A percentile compares a stretch with the other conserved stretches of the same genome.
phyloP scores from a whole-genome alignment of 2,329 filamentous ascomycete species.

The Aspergillus sergii region DNA sequence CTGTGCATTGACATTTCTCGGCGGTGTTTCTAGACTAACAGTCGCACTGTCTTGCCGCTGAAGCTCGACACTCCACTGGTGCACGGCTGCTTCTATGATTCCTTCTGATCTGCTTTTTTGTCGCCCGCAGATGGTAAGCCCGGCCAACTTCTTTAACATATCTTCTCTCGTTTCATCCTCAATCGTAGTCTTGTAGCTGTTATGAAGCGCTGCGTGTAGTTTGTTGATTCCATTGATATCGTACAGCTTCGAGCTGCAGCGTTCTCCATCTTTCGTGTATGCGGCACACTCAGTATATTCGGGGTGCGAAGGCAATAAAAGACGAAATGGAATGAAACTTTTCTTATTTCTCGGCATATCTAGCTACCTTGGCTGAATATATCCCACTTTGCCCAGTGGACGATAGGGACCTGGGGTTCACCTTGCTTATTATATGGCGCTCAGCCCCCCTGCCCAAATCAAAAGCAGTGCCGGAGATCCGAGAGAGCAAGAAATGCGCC shows the following conservation, averaged over 20 bases:
- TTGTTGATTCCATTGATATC: background rate
- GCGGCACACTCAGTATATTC: background rate
- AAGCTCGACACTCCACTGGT: background rate
- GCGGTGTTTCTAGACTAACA: background rate
- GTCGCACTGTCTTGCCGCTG: background rate
- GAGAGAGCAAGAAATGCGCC: constrained; percentile 2
- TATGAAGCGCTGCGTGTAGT: background rate
- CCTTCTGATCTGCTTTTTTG: background rate
- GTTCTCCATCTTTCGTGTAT: background rate
- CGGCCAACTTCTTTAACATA: background rate
- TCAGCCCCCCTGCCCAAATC: background rate
- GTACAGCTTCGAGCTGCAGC: background rate
- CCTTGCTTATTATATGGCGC: constrained; percentile 2
- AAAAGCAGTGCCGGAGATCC: background rate
- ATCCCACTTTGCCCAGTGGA: background rate
- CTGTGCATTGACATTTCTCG: background rate
- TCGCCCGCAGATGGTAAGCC: background rate
- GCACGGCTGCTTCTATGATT: background rate
- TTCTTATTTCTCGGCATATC: background rate
- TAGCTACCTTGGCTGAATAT: background rate
- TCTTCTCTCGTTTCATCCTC: background rate
- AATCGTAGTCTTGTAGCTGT: background rate
- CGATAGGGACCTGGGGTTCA: constrained; percentile 1
- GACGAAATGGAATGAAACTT: background rate
- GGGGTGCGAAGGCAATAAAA: background rate